phyloP scores from a whole-genome alignment of 1,284 basidiomycete species.

The Melanopsichium pennsylvanicum region DNA sequence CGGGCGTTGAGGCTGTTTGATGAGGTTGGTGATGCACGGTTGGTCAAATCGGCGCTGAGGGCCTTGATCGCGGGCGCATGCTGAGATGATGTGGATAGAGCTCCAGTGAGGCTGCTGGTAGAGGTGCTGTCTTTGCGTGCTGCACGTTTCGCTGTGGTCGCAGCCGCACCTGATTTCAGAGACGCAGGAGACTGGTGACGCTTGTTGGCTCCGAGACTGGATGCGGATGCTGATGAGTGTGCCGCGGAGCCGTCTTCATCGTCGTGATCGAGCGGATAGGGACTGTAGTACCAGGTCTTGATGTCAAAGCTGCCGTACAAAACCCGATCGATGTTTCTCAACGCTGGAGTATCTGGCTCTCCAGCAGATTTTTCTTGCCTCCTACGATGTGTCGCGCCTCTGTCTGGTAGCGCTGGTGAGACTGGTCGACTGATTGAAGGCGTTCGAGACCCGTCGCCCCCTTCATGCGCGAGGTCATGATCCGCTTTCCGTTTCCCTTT shows the following conservation, averaged over 20 bases:
- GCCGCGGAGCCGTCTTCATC: slow-evolving; percentile 17
- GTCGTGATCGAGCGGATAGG: slow-evolving; percentile 61
- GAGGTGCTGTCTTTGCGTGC: slow-evolving; percentile 19
- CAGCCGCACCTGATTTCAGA: not conserved
- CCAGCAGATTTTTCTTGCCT: slow-evolving; percentile 8
- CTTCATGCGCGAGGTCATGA: slow-evolving; percentile 14
- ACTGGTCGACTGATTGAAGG: slow-evolving; percentile 31
- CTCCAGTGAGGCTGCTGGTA: slow-evolving; percentile 16
- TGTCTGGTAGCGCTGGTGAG: slow-evolving; percentile 22
- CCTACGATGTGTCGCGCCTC: slow-evolving; percentile 3
- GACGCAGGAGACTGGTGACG: slow-evolving; percentile 28
- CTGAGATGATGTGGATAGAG: slow-evolving; percentile 14
- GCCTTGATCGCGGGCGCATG: slow-evolving; percentile 30
- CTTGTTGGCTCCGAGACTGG: not conserved
- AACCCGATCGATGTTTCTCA: slow-evolving; percentile 53
- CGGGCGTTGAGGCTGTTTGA: not conserved
- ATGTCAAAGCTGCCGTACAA: slow-evolving; percentile 63
- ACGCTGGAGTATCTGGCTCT: slow-evolving; percentile 13
- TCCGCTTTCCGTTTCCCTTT: slow-evolving; percentile 38
- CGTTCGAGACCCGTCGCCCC: slow-evolving; percentile 23
- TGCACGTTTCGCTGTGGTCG: slow-evolving; percentile 1
- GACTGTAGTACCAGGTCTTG: slow-evolving; percentile 65
- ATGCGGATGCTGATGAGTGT: not conserved
- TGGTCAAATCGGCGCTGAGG: not conserved
- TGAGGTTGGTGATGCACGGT: slow-evolving; percentile 11